Percentiles rank a stretch among this genome's conserved stretches.
phyloP scores from a whole-genome alignment of 495 filamentous ascomycete species.

The Xylaria scruposa region DNA sequence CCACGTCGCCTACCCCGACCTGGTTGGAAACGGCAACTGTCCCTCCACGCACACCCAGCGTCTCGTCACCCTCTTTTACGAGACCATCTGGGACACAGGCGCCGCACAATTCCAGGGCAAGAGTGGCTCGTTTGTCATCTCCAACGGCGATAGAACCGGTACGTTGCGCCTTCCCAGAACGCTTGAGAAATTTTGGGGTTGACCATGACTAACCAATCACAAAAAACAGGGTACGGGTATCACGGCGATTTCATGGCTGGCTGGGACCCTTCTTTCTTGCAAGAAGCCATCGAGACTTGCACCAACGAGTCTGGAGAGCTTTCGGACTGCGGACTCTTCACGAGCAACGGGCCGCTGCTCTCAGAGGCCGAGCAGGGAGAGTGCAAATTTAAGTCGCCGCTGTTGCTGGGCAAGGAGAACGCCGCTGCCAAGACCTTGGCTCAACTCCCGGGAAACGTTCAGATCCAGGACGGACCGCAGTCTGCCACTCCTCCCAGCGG shows the following conservation, averaged over 20 bases:
- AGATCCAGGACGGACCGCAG: slow-evolving; percentile 45
- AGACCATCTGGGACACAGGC: slow-evolving; percentile 84
- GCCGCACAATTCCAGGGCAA: slow-evolving; percentile 62
- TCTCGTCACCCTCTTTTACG: slow-evolving; percentile 78
- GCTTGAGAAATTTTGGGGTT: neutral
- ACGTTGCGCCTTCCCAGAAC: slow-evolving; percentile 26
- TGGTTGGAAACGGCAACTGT: slow-evolving; percentile 78
- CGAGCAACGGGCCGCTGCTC: slow-evolving; percentile 44
- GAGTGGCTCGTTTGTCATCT: slow-evolving; percentile 76
- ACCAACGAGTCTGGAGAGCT: slow-evolving; percentile 57
- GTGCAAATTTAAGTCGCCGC: slow-evolving; percentile 46
- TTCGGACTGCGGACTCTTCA: slow-evolving; percentile 63
- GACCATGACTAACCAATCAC: slow-evolving; percentile 23
- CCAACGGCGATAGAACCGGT: slow-evolving; percentile 83
- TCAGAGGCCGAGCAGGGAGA: slow-evolving; percentile 41
- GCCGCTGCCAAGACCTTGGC: slow-evolving; percentile 37
- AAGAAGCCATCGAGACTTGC: slow-evolving; percentile 65
- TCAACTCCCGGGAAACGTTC: slow-evolving; percentile 48
- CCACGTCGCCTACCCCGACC: slow-evolving; percentile 78
- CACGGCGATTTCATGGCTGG: slow-evolving; percentile 88
- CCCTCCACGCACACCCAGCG: slow-evolving; percentile 74
- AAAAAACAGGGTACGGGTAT: slow-evolving; percentile 69
- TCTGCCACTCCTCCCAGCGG: slow-evolving; percentile 39
- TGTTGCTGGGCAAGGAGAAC: slow-evolving; percentile 43
- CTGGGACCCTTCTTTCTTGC: slow-evolving; percentile 71